Base-by-base conservation (phyloP, 140 eudicot genomes). In the Flaveria floridana region DNA sequence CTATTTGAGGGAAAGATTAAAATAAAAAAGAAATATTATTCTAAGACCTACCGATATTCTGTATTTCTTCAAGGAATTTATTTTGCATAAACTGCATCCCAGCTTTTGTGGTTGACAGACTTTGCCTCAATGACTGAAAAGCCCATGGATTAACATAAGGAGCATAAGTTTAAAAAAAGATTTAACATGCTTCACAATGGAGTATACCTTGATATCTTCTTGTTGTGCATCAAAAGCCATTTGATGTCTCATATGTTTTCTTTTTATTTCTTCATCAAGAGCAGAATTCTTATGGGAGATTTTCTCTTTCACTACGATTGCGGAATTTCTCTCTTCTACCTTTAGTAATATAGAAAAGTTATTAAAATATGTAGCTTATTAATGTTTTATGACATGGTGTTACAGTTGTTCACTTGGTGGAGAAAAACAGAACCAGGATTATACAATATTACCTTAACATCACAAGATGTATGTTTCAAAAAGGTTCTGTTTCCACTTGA, bases 41-140 rank as follows among this genome's bases (percentile, higher is more conserved):
- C 15, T 21, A 79, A 20, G 15, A 53, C 57, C 44, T 87, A 92
- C 98, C 98, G 34, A 92, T 86, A 82, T 85, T 92, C 25, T 86
- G 85, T 62, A 92, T 77, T 66, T 92, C 98, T 64, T 92, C 98
- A 37, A 78, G 89, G 72, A 92, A 86, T 75, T 87, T 92, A 79
- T 51, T 81, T 77, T 92, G 98, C 96, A 92, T 86, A 76, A 79
- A 87, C 86, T 87, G 95, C 91, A 92, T 82, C 65, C 93, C 92
- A 19, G 98, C 86, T 80, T 85, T 92, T 71, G 98, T 89, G 18
- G 88, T 81, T 37, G 84, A 81, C 58, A 92, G 86, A 46, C 87
- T 85, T 81, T 86, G 87, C 76, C 82, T 92, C 75, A 92, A 79
- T 69, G 81, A 85, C 97, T 89, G 74, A 28, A 78, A 46, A 63